phyloP scores from a whole-genome alignment of 306 rosid genomes.

The Trifolium dubium region DNA sequence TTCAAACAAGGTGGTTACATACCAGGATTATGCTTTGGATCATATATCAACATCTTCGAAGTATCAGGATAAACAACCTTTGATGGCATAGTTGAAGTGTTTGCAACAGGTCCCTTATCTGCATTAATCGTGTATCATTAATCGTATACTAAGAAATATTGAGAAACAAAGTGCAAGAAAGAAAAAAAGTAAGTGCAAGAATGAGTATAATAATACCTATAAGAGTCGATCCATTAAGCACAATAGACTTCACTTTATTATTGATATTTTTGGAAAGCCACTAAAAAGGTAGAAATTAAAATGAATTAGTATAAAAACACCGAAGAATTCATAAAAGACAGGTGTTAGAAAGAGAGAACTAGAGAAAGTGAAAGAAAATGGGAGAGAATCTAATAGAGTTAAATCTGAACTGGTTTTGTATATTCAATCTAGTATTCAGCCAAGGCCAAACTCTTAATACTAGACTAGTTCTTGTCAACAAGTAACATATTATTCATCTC shows the following conservation, averaged over 20 bases:
- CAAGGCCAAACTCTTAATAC: too few species aligned
- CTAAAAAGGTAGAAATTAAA: slow-evolving; percentile 54
- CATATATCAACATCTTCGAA: slow-evolving; percentile 82
- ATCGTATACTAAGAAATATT: slow-evolving; percentile 31
- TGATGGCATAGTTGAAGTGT: slow-evolving; percentile 53
- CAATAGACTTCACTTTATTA: slow-evolving; percentile 55
- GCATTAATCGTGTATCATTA: slow-evolving; percentile 36
- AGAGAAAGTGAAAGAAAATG: too few species aligned
- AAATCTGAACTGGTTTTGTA: too few species aligned
- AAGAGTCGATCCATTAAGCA: slow-evolving; percentile 56
- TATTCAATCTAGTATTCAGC: too few species aligned
- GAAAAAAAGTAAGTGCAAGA: neutral
- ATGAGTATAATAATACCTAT: slow-evolving; percentile 54
- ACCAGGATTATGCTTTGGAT: slow-evolving; percentile 86
- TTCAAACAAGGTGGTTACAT: slow-evolving; percentile 29
- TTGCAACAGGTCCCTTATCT: slow-evolving; percentile 60
- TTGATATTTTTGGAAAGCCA: slow-evolving; percentile 78
- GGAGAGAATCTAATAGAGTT: too few species aligned
- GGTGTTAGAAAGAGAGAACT: too few species aligned
- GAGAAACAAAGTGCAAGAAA: slow-evolving; percentile 34
- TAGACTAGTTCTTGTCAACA: neutral
- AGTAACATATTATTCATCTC: slow-evolving; percentile 20
- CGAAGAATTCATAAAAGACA: neutral
- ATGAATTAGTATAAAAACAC: slow-evolving; percentile 32
- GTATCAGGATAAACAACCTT: slow-evolving; percentile 81